phyloP scores from a whole-genome alignment of 371 early-diverging fungal species.

The Actinomortierella wolfii region DNA sequence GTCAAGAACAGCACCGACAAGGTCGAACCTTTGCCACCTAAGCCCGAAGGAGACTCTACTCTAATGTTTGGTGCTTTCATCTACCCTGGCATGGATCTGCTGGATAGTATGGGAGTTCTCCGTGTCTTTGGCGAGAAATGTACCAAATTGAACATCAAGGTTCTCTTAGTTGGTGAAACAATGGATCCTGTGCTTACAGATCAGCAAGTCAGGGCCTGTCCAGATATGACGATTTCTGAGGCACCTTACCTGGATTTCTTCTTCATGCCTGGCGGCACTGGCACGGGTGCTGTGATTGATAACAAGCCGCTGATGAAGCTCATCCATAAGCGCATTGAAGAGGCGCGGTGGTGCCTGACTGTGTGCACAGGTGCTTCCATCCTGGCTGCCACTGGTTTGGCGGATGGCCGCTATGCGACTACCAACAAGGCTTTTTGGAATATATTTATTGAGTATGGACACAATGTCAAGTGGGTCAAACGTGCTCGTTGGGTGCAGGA shows the following conservation, averaged over 20 bases:
- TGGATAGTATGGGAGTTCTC: conserved; percentile 45
- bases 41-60: conserved; percentile 17
- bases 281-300: conserved; percentile 5
- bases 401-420: conserved; percentile 49
- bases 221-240: conserved; percentile 19
- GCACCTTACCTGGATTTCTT: conserved; percentile 28
- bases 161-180: conserved; percentile 15
- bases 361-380: conserved; percentile 55
- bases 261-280: conserved; percentile 38
- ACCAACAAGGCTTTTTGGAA: conserved; percentile 51
- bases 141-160: conserved; percentile 22
- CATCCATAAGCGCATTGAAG: conserved; percentile 18
- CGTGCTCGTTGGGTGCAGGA: conserved; percentile 58
- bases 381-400: conserved; percentile 50
- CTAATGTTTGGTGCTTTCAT: conserved; percentile 30
- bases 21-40: conserved; percentile 24
- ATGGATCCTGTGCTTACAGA: conserved; percentile 18
- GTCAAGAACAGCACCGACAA: no score
- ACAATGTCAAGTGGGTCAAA: conserved; percentile 49
- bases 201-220: conserved; percentile 28
- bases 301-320: conserved; percentile 1
- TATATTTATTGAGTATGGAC: conserved; percentile 10
- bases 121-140: conserved; percentile 36
- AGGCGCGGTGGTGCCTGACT: conserved; percentile 33
- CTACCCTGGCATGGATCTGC: conserved; percentile 27